phyloP scores from a whole-genome alignment of 179 eudicot species.

The Heliamphora pulchella region DNA sequence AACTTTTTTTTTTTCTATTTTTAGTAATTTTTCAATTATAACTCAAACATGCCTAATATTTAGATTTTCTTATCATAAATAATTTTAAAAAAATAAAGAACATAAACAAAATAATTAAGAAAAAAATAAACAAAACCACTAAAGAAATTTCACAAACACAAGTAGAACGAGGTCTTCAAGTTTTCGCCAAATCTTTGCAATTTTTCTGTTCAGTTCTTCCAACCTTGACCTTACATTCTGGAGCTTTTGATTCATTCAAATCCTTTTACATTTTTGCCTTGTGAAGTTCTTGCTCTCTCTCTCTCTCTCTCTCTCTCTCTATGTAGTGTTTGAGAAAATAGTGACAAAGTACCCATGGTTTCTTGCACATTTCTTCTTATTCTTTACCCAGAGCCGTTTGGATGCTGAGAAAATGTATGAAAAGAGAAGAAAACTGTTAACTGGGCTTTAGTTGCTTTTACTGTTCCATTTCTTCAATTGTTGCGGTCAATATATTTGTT shows the following conservation, averaged over 20 bases:
- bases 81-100: too few species aligned
- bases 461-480: background rate
- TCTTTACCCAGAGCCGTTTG: background rate
- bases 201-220: background rate
- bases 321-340: background rate
- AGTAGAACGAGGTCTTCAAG: background rate
- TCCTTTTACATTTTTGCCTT: too few species aligned
- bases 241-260: background rate
- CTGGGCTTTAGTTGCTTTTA: background rate
- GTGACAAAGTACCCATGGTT: background rate
- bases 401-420: slow-evolving; percentile 5
- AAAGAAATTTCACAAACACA: too few species aligned
- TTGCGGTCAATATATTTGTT: background rate
- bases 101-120: too few species aligned
- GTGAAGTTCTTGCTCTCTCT: too few species aligned
- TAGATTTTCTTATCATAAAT: too few species aligned
- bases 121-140: too few species aligned
- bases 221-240: background rate
- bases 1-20: too few species aligned
- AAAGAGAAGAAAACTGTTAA: background rate
- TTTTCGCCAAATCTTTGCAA: background rate
- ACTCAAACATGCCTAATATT: too few species aligned
- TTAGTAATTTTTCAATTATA: too few species aligned
- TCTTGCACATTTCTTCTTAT: background rate
- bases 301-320: background rate